Percentiles rank a stretch among this genome's conserved stretches.
Evolutionary conservation across 2,329 filamentous ascomycete species (phyloP).

Genomic region (Aspergillus sp.): DNA sequence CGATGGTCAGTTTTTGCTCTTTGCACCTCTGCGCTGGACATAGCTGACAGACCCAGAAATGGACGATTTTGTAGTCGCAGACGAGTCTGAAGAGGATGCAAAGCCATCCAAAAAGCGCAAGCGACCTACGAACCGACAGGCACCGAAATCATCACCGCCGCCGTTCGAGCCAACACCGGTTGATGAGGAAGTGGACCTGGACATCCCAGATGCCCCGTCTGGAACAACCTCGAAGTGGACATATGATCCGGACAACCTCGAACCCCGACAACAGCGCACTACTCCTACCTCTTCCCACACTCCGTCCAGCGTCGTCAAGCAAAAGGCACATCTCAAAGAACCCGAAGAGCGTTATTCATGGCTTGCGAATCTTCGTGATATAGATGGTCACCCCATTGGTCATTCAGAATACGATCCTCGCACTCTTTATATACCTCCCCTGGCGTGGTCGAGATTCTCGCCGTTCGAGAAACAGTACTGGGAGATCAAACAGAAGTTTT

Average conservation of each 20-base stretch:
- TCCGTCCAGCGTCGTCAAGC: conserved; percentile 35
- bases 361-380: conserved; percentile 79
- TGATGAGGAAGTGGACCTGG: conserved; percentile 51
- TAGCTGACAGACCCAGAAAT: conserved; percentile 51
- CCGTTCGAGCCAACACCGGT: conserved; percentile 45
- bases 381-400: conserved; percentile 68
- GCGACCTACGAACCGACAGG: conserved; percentile 45
- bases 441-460: conserved; percentile 75
- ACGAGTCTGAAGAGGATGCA: conserved; percentile 70
- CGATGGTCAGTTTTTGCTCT: conserved; percentile 39
- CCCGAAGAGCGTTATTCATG: conserved; percentile 83
- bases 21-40: background rate
- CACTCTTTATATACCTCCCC: conserved; percentile 80
- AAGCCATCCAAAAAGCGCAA: conserved; percentile 65
- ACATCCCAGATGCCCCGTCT: conserved; percentile 47
- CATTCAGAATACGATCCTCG: conserved; percentile 87
- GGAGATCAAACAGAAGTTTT: conserved; percentile 98
- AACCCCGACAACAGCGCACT: conserved; percentile 45
- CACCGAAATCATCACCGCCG: conserved; percentile 27
- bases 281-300: conserved; percentile 29
- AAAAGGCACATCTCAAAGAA: conserved; percentile 72
- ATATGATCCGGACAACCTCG: conserved; percentile 56
- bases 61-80: conserved; percentile 79
- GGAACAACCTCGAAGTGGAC: conserved; percentile 82
- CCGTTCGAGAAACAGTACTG: conserved; percentile 98